Conservation (phyloP, 306 rosid genomes). For the Neltuma alba region DNA sequence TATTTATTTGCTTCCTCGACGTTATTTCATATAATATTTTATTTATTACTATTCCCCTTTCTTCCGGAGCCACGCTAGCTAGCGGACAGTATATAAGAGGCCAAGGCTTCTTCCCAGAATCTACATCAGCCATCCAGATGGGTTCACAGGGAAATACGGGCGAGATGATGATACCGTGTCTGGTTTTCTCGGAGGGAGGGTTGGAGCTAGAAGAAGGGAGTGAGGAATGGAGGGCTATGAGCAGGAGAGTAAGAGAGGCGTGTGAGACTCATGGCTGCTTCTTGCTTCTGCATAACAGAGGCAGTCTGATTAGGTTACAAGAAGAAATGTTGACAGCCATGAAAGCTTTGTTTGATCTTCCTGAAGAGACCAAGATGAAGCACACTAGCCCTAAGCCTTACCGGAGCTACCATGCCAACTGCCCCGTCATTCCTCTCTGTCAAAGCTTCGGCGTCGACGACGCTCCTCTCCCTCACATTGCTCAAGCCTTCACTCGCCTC, state of each 20-base stretch:
- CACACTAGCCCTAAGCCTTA: slow-evolving; percentile 38
- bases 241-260: slow-evolving; percentile 54
- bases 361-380: slow-evolving; percentile 53
- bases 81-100: background rate
- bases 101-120: background rate
- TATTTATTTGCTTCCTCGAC: background rate
- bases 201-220: slow-evolving; percentile 33
- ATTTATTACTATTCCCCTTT: background rate
- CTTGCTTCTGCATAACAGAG: slow-evolving; percentile 19
- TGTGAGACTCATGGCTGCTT: slow-evolving; percentile 49
- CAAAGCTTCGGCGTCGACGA: slow-evolving; percentile 57
- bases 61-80: background rate
- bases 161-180: slow-evolving; percentile 18
- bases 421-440: slow-evolving; percentile 31
- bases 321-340: slow-evolving; percentile 37
- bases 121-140: slow-evolving; percentile 27
- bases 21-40: background rate
- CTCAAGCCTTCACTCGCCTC: slow-evolving; percentile 47
- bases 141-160: background rate
- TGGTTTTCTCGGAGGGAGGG: slow-evolving; percentile 29
- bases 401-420: slow-evolving; percentile 40
- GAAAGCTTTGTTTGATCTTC: slow-evolving; percentile 54
- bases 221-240: slow-evolving; percentile 39
- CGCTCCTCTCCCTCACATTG: background rate
- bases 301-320: background rate